Conservation (phyloP, 441 rosid genomes). For the Monsonia emarginata region DNA sequence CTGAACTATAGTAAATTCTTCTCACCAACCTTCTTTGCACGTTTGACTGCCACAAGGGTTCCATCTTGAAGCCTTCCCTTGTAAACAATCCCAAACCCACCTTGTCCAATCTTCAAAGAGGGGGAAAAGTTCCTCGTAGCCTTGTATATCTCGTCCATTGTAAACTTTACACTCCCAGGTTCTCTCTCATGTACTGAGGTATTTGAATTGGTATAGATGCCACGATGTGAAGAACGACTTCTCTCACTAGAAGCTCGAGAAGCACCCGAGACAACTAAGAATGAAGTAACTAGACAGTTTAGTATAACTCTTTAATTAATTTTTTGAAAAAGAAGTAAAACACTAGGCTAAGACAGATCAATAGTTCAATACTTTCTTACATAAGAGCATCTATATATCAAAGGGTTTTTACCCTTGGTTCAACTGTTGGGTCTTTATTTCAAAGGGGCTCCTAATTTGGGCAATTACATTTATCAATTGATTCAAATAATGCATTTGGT, state of each 20-base stretch:
- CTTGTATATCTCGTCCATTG: constrained; percentile 46
- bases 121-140: constrained; percentile 78
- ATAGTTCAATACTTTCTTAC: background rate
- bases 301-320: background rate
- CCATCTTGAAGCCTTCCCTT: constrained; percentile 74
- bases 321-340: background rate
- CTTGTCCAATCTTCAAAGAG: constrained; percentile 75
- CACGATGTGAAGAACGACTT: constrained; percentile 31
- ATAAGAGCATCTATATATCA: too few relatives aligned
- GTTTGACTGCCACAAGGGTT: constrained; percentile 61
- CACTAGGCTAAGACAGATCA: background rate
- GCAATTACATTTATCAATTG: too few relatives aligned
- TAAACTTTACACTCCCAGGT: constrained; percentile 41
- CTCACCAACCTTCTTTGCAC: constrained; percentile 64
- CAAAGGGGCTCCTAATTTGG: too few relatives aligned
- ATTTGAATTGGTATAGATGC: constrained; percentile 23
- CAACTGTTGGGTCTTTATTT: too few relatives aligned
- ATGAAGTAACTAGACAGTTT: background rate
- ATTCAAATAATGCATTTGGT: too few relatives aligned
- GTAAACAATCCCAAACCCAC: constrained; percentile 85
- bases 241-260: constrained; percentile 34
- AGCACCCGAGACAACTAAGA: constrained; percentile 22
- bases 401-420: too few relatives aligned
- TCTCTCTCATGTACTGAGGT: constrained; percentile 29
- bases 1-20: background rate